A percentile compares a stretch with the other conserved stretches of the same genome.
These are phyloP conservation scores for Ceratocystis cubensis DNA, from an alignment of 2,329 filamentous ascomycete genomes.

Conservation along the genomic window DNA sequence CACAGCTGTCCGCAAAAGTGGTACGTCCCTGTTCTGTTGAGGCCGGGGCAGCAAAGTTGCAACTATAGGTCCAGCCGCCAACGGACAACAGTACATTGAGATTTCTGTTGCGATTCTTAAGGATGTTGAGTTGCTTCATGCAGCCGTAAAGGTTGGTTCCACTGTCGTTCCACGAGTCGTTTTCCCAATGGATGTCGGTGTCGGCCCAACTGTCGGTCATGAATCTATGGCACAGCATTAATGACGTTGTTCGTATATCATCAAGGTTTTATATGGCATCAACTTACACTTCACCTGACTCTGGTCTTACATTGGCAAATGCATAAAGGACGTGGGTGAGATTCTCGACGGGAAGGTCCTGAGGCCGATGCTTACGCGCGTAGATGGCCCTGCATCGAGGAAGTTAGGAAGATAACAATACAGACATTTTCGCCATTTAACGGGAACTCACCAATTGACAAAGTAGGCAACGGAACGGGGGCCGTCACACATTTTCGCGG, in stretches of 20 bases:
- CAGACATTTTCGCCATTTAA: not conserved
- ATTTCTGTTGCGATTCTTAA: slow-evolving; percentile 69
- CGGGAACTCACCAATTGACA: slow-evolving; percentile 46
- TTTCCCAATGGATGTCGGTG: slow-evolving; percentile 60
- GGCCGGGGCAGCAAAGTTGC: slow-evolving; percentile 66
- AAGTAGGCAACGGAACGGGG: slow-evolving; percentile 61
- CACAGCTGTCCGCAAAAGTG: slow-evolving; percentile 60
- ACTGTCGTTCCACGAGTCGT: slow-evolving; percentile 55
- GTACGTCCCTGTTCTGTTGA: slow-evolving; percentile 56
- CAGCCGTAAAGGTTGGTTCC: slow-evolving; percentile 81
- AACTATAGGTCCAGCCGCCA: slow-evolving; percentile 84
- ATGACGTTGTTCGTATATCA: not conserved
- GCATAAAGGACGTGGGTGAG: slow-evolving; percentile 84
- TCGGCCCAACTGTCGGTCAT: slow-evolving; percentile 53
- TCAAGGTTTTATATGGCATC: not conserved
- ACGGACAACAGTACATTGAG: slow-evolving; percentile 78
- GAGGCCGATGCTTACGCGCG: slow-evolving; percentile 69
- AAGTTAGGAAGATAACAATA: slow-evolving; percentile 20
- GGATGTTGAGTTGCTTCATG: slow-evolving; percentile 73
- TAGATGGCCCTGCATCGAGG: slow-evolving; percentile 57
- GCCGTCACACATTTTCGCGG: slow-evolving; percentile 27
- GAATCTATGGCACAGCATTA: slow-evolving; percentile 27
- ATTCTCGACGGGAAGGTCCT: slow-evolving; percentile 66
- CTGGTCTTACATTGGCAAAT: slow-evolving; percentile 73
- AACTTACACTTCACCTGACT: slow-evolving; percentile 62